Percentiles rank a stretch among this genome's conserved stretches.
phyloP scores from a whole-genome alignment of 495 filamentous ascomycete species.

The Xylaria flabelliformis region DNA sequence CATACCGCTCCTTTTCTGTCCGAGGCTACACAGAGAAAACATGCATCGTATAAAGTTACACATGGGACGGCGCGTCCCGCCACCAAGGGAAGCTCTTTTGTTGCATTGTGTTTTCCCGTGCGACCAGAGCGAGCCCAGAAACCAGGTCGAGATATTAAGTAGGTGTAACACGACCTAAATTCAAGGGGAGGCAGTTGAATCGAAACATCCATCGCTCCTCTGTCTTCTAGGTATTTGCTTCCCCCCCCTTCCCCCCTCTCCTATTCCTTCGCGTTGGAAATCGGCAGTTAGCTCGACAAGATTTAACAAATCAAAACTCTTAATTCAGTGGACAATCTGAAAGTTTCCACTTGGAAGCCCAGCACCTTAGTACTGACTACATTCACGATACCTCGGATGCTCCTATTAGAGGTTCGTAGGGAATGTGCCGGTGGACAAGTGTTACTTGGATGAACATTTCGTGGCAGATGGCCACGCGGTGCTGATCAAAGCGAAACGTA shows the following conservation, averaged over 20 bases:
- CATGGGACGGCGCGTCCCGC: constrained; percentile 19
- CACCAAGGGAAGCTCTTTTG: background rate
- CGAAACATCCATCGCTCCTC: background rate
- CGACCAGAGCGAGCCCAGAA: background rate
- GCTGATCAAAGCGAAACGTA: background rate
- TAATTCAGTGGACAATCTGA: background rate
- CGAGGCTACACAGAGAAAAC: background rate
- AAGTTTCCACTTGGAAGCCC: too few relatives aligned
- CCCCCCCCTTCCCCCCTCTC: background rate
- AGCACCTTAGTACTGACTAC: too few relatives aligned
- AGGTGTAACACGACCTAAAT: background rate
- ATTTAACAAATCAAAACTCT: background rate
- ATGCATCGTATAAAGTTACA: background rate
- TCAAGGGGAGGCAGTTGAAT: background rate
- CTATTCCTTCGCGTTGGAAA: background rate
- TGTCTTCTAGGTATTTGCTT: background rate
- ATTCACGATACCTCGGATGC: too few relatives aligned
- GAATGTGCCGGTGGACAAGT: background rate
- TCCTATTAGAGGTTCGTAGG: too few relatives aligned
- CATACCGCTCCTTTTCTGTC: constrained; percentile 9
- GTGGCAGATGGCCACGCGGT: background rate
- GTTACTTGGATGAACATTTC: background rate
- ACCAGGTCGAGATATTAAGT: background rate
- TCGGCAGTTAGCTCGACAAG: background rate
- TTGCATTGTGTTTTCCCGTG: background rate